phyloP scores from a whole-genome alignment of 495 filamentous ascomycete species.

The Aspergillus asperescens region DNA sequence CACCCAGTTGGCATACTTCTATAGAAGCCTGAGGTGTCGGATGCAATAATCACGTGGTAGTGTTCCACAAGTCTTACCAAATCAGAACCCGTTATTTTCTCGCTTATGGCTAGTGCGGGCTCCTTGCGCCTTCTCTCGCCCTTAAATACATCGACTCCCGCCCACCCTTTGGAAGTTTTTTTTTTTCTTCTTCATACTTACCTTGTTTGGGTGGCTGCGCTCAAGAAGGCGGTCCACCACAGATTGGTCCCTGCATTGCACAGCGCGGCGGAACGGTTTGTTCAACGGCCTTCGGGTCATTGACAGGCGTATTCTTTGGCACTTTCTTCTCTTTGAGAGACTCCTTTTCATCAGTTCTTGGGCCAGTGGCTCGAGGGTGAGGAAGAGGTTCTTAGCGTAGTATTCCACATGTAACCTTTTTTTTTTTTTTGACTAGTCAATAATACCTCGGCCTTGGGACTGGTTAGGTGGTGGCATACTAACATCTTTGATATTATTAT shows the following conservation, averaged over 20 bases:
- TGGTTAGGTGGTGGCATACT: too few relatives aligned
- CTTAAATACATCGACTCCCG: slow-evolving; percentile 26
- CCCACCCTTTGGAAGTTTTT: slow-evolving; percentile 21
- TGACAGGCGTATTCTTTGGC: slow-evolving; percentile 73
- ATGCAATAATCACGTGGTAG: not conserved
- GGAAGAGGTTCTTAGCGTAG: slow-evolving; percentile 44
- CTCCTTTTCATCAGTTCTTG: slow-evolving; percentile 54
- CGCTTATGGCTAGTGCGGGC: slow-evolving; percentile 33
- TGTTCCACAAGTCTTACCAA: not conserved
- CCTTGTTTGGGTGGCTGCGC: slow-evolving; percentile 60
- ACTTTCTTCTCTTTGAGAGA: slow-evolving; percentile 34
- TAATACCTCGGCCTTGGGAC: too few relatives aligned
- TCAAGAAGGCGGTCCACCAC: slow-evolving; percentile 58
- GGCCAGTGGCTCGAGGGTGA: slow-evolving; percentile 43
- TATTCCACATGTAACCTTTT: too few relatives aligned
- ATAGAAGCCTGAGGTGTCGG: too few relatives aligned
- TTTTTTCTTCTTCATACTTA: slow-evolving; percentile 66
- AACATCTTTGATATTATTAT: too few relatives aligned
- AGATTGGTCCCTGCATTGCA: slow-evolving; percentile 70
- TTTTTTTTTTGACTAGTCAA: not conserved
- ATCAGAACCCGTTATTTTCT: slow-evolving; percentile 9
- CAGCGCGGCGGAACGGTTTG: slow-evolving; percentile 62
- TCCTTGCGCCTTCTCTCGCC: not conserved
- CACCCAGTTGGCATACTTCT: too few relatives aligned
- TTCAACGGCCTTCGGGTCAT: slow-evolving; percentile 66